Evolutionary conservation across 2,329 filamentous ascomycete species (phyloP), one percentile per base, ranked within the genome.

Genomic region (Sclerotinia spermophila): DNA sequence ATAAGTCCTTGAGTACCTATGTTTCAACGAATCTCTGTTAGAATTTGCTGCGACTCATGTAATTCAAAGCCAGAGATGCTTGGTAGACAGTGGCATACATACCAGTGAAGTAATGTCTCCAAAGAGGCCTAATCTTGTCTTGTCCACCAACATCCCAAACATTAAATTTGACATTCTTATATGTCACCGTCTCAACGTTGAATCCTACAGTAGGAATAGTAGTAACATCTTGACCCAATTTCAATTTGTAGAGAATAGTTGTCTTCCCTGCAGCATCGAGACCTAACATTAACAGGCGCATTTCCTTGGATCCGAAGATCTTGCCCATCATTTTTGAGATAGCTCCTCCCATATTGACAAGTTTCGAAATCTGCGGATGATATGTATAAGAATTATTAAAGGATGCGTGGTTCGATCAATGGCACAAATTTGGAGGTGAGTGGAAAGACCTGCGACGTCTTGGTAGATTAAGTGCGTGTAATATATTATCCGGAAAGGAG

Each of bases 111-210:
- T 98, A 98, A 86, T 98, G 95, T 83, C 95, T 90, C 95, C 95
- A 98, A 73, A 98, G 85, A 74, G 95, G 95, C 76, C 95, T 89
- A 80, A 98, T 98, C 90, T 98, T 98, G 87, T 98, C 95, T 86
- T 98, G 95, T 75, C 95, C 95, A 82, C 95, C 95, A 72, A 98
- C 95, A 85, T 98, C 95, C 95, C 95, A 98, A 74, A 98, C 95
- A 79, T 96, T 98, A 86, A 98, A 98, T 84, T 97, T 96, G 83
- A 97, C 94, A 82, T 98, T 98, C 88, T 97, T 97, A 86, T 97
- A 97, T 76, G 94, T 96, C 79, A 98, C 94, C 6, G 94, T 97
- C 86, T 98, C 95, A 82, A 98, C 96, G 87, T 98, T 98, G 88
- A 98, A 98, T 77, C 95, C 96, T 78, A 99, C 96, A 45, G 96